A percentile compares a stretch with the other conserved stretches of the same genome.
Conservation (phyloP, 805 yeast genomes). For the Monosporozyma yasuniensis region DNA sequence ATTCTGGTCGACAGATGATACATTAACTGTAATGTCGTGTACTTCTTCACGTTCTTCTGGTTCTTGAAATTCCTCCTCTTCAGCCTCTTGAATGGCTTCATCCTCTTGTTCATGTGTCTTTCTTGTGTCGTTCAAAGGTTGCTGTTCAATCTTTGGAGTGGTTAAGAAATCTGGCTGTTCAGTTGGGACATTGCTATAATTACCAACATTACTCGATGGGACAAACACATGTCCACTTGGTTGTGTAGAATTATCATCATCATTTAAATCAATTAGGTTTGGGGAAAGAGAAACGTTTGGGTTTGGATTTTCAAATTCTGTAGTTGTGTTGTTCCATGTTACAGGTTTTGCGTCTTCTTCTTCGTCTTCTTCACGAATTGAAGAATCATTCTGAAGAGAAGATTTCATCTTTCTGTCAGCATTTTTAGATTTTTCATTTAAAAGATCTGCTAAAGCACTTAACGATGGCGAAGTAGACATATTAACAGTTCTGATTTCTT, state of each 20-base stretch:
- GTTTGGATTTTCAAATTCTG: neutral
- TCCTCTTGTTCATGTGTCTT: neutral
- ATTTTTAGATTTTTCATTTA: constrained; percentile 31
- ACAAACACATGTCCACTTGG: neutral
- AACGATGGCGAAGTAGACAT: constrained; percentile 38
- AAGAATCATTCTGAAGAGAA: constrained; percentile 9
- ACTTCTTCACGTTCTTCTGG: too few relatives aligned
- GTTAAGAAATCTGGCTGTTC: constrained; percentile 26
- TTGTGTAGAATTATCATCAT: constrained; percentile 2
- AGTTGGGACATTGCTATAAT: neutral
- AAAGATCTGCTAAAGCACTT: constrained; percentile 35
- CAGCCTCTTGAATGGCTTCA: neutral
- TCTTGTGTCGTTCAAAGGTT: neutral
- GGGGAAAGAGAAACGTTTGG: constrained; percentile 21
- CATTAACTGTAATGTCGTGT: too few relatives aligned
- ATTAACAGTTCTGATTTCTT: constrained; percentile 23
- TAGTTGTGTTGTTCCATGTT: neutral
- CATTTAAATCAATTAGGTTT: constrained; percentile 30
- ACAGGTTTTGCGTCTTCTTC: constrained; percentile 11
- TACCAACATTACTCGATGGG: neutral
- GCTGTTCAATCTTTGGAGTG: constrained; percentile 18
- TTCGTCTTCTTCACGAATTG: constrained; percentile 20
- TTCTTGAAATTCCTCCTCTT: neutral
- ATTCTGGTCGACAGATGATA: neutral
- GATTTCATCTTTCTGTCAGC: constrained; percentile 21